Conservation (phyloP, 148 eudicot genomes). For the Spergularia marina region DNA sequence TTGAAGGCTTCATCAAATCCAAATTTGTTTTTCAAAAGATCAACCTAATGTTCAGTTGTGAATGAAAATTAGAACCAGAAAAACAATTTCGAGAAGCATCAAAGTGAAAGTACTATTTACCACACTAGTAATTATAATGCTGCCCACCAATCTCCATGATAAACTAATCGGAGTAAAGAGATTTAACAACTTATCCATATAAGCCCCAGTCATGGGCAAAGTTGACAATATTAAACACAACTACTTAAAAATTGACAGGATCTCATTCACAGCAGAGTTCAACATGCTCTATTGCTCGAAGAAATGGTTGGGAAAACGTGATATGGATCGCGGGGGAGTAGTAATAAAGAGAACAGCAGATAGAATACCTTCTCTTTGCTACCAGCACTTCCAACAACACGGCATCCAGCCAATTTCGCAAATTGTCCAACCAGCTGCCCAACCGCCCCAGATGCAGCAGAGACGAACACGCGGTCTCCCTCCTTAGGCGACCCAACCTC, state of each 20-base stretch:
- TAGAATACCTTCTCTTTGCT: conserved; percentile 47
- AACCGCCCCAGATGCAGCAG: conserved; percentile 58
- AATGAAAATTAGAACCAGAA: background rate
- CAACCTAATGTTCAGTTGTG: conserved; percentile 32
- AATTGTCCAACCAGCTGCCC: conserved; percentile 66
- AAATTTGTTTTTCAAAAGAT: conserved; percentile 46
- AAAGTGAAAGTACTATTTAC: background rate
- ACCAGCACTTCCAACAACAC: conserved; percentile 66
- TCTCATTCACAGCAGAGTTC: background rate
- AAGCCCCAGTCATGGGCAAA: background rate
- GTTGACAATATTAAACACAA: background rate
- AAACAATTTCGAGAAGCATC: background rate
- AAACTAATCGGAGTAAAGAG: background rate
- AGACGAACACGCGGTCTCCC: conserved; percentile 51
- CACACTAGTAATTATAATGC: too few relatives aligned
- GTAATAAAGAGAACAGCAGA: background rate
- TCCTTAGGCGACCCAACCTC: conserved; percentile 46
- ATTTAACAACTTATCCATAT: background rate
- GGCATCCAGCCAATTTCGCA: conserved; percentile 51
- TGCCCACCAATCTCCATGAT: too few relatives aligned
- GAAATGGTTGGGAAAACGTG: background rate
- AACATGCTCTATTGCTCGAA: background rate
- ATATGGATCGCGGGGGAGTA: background rate
- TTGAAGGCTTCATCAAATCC: conserved; percentile 61
- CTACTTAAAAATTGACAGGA: background rate